Percentiles rank a stretch among this genome's conserved stretches.
phyloP scores from a whole-genome alignment of 2,329 filamentous ascomycete species.

The Aspergillus oerlinghausenensis region DNA sequence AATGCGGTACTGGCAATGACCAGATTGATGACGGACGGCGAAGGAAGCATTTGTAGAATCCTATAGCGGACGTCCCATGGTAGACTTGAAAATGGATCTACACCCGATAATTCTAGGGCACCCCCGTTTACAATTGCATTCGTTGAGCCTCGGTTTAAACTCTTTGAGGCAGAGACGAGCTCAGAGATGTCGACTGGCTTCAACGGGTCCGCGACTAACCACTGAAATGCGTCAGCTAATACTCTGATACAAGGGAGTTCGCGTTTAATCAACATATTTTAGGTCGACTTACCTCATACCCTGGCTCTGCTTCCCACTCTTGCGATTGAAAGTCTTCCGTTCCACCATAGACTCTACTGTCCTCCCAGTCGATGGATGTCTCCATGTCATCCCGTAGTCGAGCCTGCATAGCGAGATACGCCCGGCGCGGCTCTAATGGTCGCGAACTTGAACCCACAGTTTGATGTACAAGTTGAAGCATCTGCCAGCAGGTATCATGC shows the following conservation, averaged over 20 bases:
- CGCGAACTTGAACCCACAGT: background rate
- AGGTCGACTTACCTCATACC: constrained; percentile 1
- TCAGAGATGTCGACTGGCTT: background rate
- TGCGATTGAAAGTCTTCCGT: background rate
- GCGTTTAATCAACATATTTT: no score
- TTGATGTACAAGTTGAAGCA: background rate
- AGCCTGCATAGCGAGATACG: background rate
- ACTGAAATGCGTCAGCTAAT: background rate
- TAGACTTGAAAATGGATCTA: constrained; percentile 1
- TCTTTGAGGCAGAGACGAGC: background rate
- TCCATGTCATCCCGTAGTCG: background rate
- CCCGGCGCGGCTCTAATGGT: background rate
- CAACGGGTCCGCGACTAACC: background rate
- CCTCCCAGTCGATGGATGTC: background rate
- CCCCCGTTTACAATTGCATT: background rate
- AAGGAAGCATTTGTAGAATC: constrained; percentile 2
- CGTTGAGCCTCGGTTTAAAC: background rate
- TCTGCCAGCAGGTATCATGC: constrained; percentile 3
- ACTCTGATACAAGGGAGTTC: background rate
- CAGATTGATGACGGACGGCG: background rate
- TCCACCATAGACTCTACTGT: background rate
- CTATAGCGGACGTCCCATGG: constrained; percentile 1
- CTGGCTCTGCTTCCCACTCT: background rate
- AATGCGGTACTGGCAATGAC: constrained; percentile 1
- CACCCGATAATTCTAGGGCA: background rate